Conservation (phyloP, 164 flowering plant species). For the Cinnamomum micranthum region DNA sequence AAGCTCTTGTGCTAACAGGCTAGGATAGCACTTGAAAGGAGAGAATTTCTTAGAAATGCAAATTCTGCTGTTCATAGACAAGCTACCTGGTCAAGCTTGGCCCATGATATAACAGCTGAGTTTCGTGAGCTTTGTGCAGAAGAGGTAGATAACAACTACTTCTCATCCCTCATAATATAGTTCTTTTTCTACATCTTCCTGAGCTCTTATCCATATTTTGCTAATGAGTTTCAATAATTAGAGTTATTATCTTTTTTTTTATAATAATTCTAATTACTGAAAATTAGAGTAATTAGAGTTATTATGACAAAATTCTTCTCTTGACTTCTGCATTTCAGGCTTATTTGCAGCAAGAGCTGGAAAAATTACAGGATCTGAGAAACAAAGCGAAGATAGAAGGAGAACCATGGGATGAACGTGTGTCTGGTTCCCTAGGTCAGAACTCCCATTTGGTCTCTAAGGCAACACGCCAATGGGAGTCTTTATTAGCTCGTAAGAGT, state of each 20-base stretch:
- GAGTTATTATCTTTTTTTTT: too few relatives aligned
- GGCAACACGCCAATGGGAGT: constrained; percentile 97
- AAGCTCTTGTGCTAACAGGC: constrained; percentile 48
- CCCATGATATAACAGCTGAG: constrained; percentile 99
- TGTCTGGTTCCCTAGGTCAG: constrained; percentile 76
- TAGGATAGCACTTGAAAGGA: constrained; percentile 90
- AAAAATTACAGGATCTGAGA: constrained; percentile 81
- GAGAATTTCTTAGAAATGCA: constrained; percentile 85
- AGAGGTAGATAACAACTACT: constrained; percentile 58
- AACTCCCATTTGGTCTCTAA: constrained; percentile 92
- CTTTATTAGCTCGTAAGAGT: constrained; percentile 87
- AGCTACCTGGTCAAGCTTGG: constrained; percentile 94
- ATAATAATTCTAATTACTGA: too few relatives aligned
- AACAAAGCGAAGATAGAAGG: constrained; percentile 91
- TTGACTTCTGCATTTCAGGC: constrained; percentile 47
- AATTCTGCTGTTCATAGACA: constrained; percentile 90
- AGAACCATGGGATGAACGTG: constrained; percentile 89
- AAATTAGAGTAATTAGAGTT: too few relatives aligned
- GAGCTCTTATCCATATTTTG: too few relatives aligned
- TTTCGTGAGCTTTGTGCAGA: constrained; percentile 99
- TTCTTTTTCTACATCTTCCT: too few relatives aligned
- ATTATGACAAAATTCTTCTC: too few relatives aligned
- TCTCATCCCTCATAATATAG: too few relatives aligned
- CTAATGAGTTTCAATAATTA: too few relatives aligned
- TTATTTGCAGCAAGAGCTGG: constrained; percentile 97